These are phyloP conservation scores for Aspergillus hortae DNA, from an alignment of 2,329 filamentous ascomycete genomes.

Conservation along the genomic window DNA sequence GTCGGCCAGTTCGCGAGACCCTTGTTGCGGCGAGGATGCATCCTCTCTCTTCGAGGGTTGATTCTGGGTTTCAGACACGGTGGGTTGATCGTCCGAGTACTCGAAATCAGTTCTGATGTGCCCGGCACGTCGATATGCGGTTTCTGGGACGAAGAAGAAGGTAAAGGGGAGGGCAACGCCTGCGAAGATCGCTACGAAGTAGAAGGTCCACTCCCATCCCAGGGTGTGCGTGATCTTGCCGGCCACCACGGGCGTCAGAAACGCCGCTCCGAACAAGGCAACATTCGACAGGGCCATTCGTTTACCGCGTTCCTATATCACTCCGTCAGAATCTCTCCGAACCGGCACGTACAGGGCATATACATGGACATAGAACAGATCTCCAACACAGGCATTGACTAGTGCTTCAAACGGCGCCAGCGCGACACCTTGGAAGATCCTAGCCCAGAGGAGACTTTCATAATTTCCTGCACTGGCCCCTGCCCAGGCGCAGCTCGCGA, in stretches of 20 bases:
- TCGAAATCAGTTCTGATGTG: conserved; percentile 67
- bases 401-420: conserved; percentile 86
- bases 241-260: conserved; percentile 82
- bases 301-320: conserved; percentile 63
- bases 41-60: conserved; percentile 6
- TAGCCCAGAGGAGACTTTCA: conserved; percentile 68
- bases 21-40: conserved; percentile 5
- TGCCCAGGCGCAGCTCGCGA: conserved; percentile 74
- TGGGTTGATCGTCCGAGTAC: conserved; percentile 27
- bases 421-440: conserved; percentile 81
- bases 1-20: conserved; percentile 5
- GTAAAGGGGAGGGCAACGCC: conserved; percentile 66
- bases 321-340: neutral
- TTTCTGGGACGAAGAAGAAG: conserved; percentile 80
- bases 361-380: conserved; percentile 85
- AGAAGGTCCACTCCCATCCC: conserved; percentile 86
- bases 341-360: conserved; percentile 21
- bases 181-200: conserved; percentile 81
- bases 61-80: conserved; percentile 10
- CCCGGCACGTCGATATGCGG: conserved; percentile 66
- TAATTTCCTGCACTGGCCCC: conserved; percentile 67
- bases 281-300: conserved; percentile 81
- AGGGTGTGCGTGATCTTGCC: conserved; percentile 76
- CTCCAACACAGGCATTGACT: conserved; percentile 83
- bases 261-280: conserved; percentile 67